These are phyloP conservation scores for Salvia hispanica DNA, from an alignment of 257 asterid species.

Conservation along the genomic window DNA sequence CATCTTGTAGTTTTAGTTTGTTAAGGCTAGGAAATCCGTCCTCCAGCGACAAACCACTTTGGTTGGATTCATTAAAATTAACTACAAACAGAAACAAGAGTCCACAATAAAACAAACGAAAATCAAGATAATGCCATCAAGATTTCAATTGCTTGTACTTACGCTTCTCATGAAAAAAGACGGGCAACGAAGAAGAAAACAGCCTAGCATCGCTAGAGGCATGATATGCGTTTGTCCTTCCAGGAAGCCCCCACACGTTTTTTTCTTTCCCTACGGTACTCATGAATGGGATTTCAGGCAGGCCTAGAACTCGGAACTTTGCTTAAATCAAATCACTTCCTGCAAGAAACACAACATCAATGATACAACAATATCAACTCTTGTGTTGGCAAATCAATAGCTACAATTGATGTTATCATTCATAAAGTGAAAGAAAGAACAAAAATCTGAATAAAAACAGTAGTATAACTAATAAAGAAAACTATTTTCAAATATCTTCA, in stretches of 20 bases:
- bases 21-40: slow-evolving; percentile 57
- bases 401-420: too few relatives aligned
- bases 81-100: slow-evolving; percentile 48
- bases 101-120: background rate
- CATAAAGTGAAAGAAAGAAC: too few relatives aligned
- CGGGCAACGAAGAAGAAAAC: slow-evolving; percentile 85
- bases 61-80: slow-evolving; percentile 51
- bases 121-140: background rate
- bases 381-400: too few relatives aligned
- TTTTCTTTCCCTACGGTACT: slow-evolving; percentile 43
- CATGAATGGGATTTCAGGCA: slow-evolving; percentile 31
- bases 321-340: slow-evolving; percentile 29
- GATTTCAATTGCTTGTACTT: slow-evolving; percentile 34
- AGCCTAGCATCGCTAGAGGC: slow-evolving; percentile 72
- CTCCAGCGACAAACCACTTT: slow-evolving; percentile 44
- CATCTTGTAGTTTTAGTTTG: slow-evolving; percentile 43
- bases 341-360: slow-evolving; percentile 29
- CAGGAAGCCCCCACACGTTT: slow-evolving; percentile 61
- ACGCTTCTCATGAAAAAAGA: slow-evolving; percentile 64
- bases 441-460: too few relatives aligned
- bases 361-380: too few relatives aligned
- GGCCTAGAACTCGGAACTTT: slow-evolving; percentile 28
- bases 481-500: too few relatives aligned
- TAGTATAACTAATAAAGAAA: too few relatives aligned
- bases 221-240: too few relatives aligned